phyloP scores from a whole-genome alignment of 2,329 filamentous ascomycete species.

The Dothistroma pini region DNA sequence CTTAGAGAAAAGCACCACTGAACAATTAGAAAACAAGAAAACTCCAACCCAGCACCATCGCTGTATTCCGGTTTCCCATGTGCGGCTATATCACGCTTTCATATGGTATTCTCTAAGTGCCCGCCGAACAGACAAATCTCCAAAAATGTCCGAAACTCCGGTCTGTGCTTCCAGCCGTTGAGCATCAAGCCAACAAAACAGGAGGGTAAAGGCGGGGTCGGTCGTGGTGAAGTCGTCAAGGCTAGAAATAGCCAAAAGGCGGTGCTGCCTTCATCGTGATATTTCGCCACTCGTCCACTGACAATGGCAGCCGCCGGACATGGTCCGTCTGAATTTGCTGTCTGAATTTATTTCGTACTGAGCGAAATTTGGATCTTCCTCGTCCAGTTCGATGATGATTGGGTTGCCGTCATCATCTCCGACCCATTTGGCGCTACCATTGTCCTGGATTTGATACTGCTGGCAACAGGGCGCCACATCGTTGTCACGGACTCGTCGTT shows the following conservation, averaged over 20 bases:
- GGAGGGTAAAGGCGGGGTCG: neutral
- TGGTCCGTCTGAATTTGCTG: constrained; percentile 17
- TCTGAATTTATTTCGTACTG: constrained; percentile 24
- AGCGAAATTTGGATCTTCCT: constrained; percentile 37
- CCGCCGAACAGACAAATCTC: neutral
- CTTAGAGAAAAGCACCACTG: no score
- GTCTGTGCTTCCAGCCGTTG: neutral
- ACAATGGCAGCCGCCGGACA: constrained; percentile 35
- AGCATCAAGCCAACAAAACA: neutral
- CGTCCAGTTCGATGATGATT: constrained; percentile 40
- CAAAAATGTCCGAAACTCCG: neutral
- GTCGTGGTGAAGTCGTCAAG: neutral
- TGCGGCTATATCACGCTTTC: constrained; percentile 1
- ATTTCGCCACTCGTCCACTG: constrained; percentile 34
- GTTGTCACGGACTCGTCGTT: constrained; percentile 49
- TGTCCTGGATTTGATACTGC: constrained; percentile 57
- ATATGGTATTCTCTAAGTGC: neutral
- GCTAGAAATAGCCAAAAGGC: neutral
- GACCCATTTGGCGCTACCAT: constrained; percentile 44
- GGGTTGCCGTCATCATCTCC: constrained; percentile 34
- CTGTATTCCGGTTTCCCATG: neutral
- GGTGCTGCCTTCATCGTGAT: neutral
- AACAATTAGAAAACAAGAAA: neutral
- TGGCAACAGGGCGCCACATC: constrained; percentile 57
- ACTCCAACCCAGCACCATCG: neutral